Evolutionary conservation across 768 basidiomycete species (phyloP).

Genomic region (Trichaptum fuscoviolaceum): DNA sequence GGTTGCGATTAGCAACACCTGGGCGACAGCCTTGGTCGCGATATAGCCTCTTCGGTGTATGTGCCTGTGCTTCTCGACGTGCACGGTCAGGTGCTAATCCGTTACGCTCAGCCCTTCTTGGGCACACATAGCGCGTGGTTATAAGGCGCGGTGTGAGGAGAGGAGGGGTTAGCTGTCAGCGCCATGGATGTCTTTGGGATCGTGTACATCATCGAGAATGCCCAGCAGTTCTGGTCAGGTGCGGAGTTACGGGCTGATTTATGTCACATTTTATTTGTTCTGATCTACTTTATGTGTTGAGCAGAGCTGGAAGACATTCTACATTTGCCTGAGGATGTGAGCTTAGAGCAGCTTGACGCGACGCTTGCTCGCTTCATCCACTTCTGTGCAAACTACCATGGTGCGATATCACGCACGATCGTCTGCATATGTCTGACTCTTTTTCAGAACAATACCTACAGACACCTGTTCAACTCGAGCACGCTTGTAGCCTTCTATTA

Average conservation of each 20-base stretch:
- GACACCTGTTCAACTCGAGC: slow-evolving; percentile 75
- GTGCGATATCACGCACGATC: slow-evolving; percentile 35
- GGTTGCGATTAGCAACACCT: not conserved
- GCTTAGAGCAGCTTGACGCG: slow-evolving; percentile 72
- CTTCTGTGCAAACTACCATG: slow-evolving; percentile 83
- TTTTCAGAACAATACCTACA: slow-evolving; percentile 76
- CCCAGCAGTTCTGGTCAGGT: slow-evolving; percentile 92
- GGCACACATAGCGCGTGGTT: not conserved
- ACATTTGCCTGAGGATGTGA: slow-evolving; percentile 54
- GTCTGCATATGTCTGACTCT: not conserved
- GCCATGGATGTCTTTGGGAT: slow-evolving; percentile 62
- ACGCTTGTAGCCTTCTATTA: slow-evolving; percentile 72
- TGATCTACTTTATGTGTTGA: slow-evolving; percentile 7
- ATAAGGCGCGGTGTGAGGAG: not conserved
- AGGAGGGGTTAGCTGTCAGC: not conserved
- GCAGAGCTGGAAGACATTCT: slow-evolving; percentile 87
- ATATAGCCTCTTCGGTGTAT: slow-evolving; percentile 1
- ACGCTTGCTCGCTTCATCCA: slow-evolving; percentile 71
- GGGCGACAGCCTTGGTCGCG: not conserved
- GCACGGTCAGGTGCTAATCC: not conserved
- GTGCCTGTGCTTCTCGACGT: slow-evolving; percentile 1
- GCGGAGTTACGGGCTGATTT: slow-evolving; percentile 20
- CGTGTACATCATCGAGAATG: slow-evolving; percentile 74
- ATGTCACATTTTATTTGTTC: slow-evolving; percentile 8
- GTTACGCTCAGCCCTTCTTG: not conserved